Evolutionary conservation across 202 grass and related monocot genomes (phyloP).

Genomic region (Elaeis oleifera): DNA sequence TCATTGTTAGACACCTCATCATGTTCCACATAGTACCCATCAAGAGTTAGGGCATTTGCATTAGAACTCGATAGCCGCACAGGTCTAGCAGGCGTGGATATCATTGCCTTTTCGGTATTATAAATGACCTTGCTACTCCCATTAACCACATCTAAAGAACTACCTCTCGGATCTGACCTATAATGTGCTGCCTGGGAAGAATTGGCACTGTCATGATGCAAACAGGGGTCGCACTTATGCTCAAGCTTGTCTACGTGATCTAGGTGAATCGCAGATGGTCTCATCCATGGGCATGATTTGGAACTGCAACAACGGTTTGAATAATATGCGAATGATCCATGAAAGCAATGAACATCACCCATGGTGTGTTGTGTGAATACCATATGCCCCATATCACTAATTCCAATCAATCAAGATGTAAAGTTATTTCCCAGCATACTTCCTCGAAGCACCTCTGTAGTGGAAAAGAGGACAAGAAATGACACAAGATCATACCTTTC

Average conservation of each 20-base stretch:
- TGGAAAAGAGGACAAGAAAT: too few species aligned
- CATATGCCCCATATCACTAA: too few species aligned
- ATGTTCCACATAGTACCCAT: slow-evolving; percentile 26
- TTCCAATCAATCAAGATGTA: too few species aligned
- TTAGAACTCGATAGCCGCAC: neutral
- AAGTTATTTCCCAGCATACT: too few species aligned
- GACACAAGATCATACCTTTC: too few species aligned
- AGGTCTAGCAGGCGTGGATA: slow-evolving; percentile 2
- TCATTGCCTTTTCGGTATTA: neutral
- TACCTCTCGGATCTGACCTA: neutral
- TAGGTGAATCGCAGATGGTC: slow-evolving; percentile 15
- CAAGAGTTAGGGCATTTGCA: slow-evolving; percentile 15
- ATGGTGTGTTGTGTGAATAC: too few species aligned
- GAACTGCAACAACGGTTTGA: neutral
- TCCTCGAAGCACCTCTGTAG: too few species aligned
- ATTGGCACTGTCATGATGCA: neutral
- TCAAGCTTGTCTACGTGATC: slow-evolving; percentile 27
- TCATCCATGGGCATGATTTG: slow-evolving; percentile 3
- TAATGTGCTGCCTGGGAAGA: neutral
- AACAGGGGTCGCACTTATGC: slow-evolving; percentile 21
- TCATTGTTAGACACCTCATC: slow-evolving; percentile 29
- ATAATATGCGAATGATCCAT: neutral
- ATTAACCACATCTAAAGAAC: neutral
- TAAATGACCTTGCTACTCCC: slow-evolving; percentile 2
- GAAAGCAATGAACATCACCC: too few species aligned